A percentile compares a stretch with the other conserved stretches of the same genome.
Conservation (phyloP, 768 basidiomycete species). For the Calocybe cyanea region DNA sequence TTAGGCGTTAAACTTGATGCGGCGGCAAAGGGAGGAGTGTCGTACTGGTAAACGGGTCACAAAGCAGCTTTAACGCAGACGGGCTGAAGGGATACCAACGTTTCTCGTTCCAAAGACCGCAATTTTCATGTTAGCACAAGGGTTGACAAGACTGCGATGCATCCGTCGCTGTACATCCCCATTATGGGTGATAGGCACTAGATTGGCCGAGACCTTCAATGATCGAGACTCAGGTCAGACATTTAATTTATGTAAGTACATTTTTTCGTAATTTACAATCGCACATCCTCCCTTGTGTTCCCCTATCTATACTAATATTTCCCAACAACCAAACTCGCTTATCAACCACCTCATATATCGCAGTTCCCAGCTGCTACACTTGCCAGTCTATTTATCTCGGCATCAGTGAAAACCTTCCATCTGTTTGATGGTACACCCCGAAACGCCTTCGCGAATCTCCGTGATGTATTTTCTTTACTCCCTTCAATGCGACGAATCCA, state of each 20-base stretch:
- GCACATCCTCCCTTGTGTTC: no score
- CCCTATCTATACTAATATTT: no score
- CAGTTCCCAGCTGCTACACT: no score
- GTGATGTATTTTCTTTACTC: slow-evolving; percentile 31
- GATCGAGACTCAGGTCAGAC: no score
- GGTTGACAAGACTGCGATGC: not conserved
- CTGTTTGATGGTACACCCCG: not conserved
- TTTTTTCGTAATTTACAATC: no score
- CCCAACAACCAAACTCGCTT: no score
- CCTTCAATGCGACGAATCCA: slow-evolving; percentile 40
- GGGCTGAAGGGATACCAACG: slow-evolving; percentile 16
- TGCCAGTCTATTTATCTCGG: no score
- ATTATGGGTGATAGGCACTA: not conserved
- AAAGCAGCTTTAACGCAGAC: not conserved
- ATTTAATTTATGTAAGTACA: no score
- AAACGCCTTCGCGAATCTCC: slow-evolving; percentile 24
- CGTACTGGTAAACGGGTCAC: slow-evolving; percentile 26
- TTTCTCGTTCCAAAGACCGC: slow-evolving; percentile 38
- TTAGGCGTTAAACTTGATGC: slow-evolving; percentile 23
- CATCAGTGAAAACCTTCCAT: not conserved
- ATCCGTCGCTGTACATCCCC: not conserved
- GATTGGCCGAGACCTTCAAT: not conserved
- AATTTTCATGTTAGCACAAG: slow-evolving; percentile 31
- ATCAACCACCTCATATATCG: no score
- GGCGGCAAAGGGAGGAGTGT: slow-evolving; percentile 28